phyloP scores from a whole-genome alignment of 2,329 filamentous ascomycete species.

The Emergomyces africanus region DNA sequence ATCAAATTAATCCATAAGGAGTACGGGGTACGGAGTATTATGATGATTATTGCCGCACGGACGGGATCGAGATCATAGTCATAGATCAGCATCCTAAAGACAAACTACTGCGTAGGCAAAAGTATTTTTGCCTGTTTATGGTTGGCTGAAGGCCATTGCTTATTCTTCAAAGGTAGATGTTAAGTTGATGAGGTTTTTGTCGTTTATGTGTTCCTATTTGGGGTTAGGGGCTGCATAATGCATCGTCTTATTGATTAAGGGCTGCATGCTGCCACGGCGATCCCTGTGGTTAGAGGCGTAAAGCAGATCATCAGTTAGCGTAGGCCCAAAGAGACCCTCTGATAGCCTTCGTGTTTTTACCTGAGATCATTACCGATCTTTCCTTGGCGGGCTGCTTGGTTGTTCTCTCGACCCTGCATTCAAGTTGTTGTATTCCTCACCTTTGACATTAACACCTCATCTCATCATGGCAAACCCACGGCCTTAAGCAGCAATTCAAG shows the following conservation, averaged over 20 bases:
- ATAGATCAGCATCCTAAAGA: neutral
- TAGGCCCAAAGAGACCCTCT: neutral
- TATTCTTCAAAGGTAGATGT: neutral
- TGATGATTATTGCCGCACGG: too few relatives aligned
- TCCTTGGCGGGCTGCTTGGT: neutral
- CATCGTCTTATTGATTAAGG: neutral
- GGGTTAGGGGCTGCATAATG: conserved; percentile 1
- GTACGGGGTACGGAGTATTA: too few relatives aligned
- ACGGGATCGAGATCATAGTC: neutral
- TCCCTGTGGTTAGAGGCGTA: neutral
- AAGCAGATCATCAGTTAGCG: neutral
- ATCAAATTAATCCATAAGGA: too few relatives aligned
- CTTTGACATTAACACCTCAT: neutral
- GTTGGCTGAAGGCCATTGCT: neutral
- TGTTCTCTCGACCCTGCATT: too few relatives aligned
- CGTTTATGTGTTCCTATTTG: conserved; percentile 2
- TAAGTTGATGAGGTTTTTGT: neutral
- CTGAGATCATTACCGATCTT: neutral
- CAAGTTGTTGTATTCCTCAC: neutral
- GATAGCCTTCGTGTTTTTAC: neutral
- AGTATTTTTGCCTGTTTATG: neutral
- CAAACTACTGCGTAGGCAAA: neutral
- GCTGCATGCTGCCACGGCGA: neutral
- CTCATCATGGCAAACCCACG: neutral
- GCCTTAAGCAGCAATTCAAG: neutral